Percentiles rank a stretch among this genome's conserved stretches.
phyloP scores from a whole-genome alignment of 2,329 filamentous ascomycete genomes.

The Pseudofabraea citricarpa region DNA sequence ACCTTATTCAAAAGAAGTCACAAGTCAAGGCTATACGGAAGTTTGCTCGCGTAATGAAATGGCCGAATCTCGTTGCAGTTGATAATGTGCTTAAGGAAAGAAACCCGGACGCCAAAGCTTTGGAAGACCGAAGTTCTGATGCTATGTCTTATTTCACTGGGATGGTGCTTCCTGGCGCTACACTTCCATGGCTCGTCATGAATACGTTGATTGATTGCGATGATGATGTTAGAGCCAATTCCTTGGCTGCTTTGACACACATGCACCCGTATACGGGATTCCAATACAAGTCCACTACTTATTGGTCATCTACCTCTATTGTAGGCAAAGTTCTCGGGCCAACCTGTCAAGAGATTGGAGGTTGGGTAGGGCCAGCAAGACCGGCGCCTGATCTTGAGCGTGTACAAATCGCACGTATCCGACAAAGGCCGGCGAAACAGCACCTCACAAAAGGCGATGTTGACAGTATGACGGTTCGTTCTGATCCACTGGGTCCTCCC shows the following conservation, averaged over 20 bases:
- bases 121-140: slow-evolving; percentile 62
- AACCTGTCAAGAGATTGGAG: slow-evolving; percentile 65
- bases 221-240: slow-evolving; percentile 59
- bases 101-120: slow-evolving; percentile 43
- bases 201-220: slow-evolving; percentile 74
- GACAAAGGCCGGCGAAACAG: slow-evolving; percentile 53
- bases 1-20: slow-evolving; percentile 58
- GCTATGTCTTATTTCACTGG: slow-evolving; percentile 76
- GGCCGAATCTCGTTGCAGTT: slow-evolving; percentile 67
- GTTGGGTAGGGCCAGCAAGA: slow-evolving; percentile 70
- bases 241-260: slow-evolving; percentile 63
- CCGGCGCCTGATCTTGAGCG: slow-evolving; percentile 62
- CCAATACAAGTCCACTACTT: slow-evolving; percentile 73
- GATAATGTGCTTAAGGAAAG: slow-evolving; percentile 57
- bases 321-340: slow-evolving; percentile 72
- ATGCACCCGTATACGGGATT: slow-evolving; percentile 67
- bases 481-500: slow-evolving; percentile 62
- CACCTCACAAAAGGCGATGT: slow-evolving; percentile 55
- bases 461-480: slow-evolving; percentile 60
- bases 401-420: slow-evolving; percentile 66
- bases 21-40: slow-evolving; percentile 65
- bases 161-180: slow-evolving; percentile 64
- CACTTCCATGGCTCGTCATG: slow-evolving; percentile 72
- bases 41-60: slow-evolving; percentile 70
- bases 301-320: slow-evolving; percentile 69